A percentile compares a stretch with the other conserved stretches of the same genome.
Conservation (phyloP, 139 green algal genomes). For the Volvox africanus region DNA sequence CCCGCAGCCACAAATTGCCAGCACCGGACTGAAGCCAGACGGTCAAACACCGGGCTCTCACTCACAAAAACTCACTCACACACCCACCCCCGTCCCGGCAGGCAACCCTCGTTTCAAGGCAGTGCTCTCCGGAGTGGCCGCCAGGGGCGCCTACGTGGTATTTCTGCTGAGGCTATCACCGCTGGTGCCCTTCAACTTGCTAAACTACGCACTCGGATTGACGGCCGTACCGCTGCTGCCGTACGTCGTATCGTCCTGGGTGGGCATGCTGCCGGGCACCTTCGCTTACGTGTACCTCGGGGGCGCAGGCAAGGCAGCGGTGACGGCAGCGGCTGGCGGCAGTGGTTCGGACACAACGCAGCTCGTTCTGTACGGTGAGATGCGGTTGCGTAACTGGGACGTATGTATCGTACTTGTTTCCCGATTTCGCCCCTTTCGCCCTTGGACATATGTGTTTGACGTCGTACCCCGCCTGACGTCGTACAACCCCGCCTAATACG, state of each 20-base stretch:
- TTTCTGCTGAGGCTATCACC: conserved; percentile 83
- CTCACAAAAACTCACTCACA: too few relatives aligned
- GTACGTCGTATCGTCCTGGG: conserved; percentile 83
- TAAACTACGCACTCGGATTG: conserved; percentile 80
- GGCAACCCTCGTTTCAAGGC: conserved; percentile 60
- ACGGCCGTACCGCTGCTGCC: conserved; percentile 50
- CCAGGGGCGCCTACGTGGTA: conserved; percentile 64
- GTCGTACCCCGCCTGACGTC: too few relatives aligned
- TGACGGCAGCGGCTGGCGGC: conserved; percentile 58
- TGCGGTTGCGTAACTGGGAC: not conserved
- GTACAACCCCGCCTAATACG: too few relatives aligned
- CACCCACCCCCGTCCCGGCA: not conserved
- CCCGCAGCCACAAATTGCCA: too few relatives aligned
- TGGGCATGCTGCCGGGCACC: conserved; percentile 86
- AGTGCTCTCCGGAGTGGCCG: conserved; percentile 64
- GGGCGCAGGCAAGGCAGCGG: conserved; percentile 65
- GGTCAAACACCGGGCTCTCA: too few relatives aligned
- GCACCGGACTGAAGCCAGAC: too few relatives aligned
- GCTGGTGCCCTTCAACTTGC: conserved; percentile 80
- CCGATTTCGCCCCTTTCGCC: too few relatives aligned
- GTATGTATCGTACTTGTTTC: too few relatives aligned
- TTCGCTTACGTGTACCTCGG: conserved; percentile 87
- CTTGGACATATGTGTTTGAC: too few relatives aligned
- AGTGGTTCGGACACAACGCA: conserved; percentile 30
- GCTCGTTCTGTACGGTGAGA: conserved; percentile 67